Evolutionary conservation across 768 basidiomycete genomes (phyloP).

Genomic region (Leccinellum albellum): DNA sequence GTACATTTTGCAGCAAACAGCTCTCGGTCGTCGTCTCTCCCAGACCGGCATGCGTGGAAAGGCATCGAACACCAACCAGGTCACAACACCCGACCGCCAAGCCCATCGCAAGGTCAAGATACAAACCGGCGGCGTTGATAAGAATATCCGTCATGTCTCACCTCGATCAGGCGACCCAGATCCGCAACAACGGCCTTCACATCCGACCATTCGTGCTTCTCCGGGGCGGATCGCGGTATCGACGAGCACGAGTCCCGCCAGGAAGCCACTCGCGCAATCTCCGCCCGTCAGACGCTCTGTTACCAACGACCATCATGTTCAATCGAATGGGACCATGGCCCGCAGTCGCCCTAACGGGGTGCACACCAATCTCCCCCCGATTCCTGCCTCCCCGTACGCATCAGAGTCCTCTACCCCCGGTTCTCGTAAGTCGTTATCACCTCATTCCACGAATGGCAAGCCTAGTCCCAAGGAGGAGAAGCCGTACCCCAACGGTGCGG

Average conservation of each 20-base stretch:
- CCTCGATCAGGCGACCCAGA: slow-evolving; percentile 26
- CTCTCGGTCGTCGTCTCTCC: slow-evolving; percentile 68
- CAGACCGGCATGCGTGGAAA: slow-evolving; percentile 40
- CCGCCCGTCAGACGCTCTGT: slow-evolving; percentile 31
- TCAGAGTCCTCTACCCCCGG: slow-evolving; percentile 60
- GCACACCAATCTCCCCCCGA: slow-evolving; percentile 48
- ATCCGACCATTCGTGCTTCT: slow-evolving; percentile 32
- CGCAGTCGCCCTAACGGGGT: slow-evolving; percentile 34
- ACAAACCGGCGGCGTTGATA: slow-evolving; percentile 32
- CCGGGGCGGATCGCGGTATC: slow-evolving; percentile 29
- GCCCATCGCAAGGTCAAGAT: slow-evolving; percentile 36
- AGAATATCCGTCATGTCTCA: slow-evolving; percentile 31
- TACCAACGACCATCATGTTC: slow-evolving; percentile 29
- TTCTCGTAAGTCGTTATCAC: slow-evolving; percentile 43
- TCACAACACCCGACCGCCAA: slow-evolving; percentile 27
- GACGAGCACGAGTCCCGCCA: slow-evolving; percentile 21
- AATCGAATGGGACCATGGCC: slow-evolving; percentile 21
- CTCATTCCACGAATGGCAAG: slow-evolving; percentile 33
- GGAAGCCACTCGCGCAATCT: slow-evolving; percentile 22
- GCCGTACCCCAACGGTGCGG: slow-evolving; percentile 17
- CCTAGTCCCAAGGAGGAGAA: slow-evolving; percentile 34
- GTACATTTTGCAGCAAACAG: slow-evolving; percentile 51
- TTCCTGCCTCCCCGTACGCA: slow-evolving; percentile 64
- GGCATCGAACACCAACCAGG: slow-evolving; percentile 6
- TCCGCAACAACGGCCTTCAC: slow-evolving; percentile 28